Conservation (phyloP, 2,329 filamentous ascomycete genomes). For the Neonectria punicea region DNA sequence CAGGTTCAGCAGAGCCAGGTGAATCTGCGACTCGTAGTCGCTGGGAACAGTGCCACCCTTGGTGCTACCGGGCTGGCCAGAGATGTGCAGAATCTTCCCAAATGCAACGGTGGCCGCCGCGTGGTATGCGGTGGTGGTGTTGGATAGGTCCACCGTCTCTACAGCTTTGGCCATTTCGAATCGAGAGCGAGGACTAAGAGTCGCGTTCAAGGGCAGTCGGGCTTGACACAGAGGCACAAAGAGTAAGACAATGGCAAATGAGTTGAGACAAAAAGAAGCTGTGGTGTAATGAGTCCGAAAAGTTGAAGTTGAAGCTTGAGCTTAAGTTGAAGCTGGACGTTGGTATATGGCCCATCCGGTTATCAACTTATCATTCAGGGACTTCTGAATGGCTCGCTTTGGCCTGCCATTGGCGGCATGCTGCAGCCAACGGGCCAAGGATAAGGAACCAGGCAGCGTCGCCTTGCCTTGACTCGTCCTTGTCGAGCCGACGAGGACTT, state of each 20-base stretch:
- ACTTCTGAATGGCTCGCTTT: conserved; percentile 1
- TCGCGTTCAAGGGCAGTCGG: not conserved
- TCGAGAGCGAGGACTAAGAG: not conserved
- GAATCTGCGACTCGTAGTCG: conserved; percentile 55
- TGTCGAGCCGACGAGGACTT: not conserved
- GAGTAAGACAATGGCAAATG: not conserved
- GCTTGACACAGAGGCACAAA: not conserved
- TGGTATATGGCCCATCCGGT: not conserved
- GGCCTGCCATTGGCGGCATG: not conserved
- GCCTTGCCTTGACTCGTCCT: too few relatives aligned
- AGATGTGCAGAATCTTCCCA: conserved; percentile 42
- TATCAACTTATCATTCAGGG: not conserved
- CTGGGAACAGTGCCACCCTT: conserved; percentile 46
- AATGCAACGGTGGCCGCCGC: conserved; percentile 26
- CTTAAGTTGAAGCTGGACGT: not conserved
- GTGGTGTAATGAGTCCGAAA: not conserved
- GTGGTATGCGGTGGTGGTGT: conserved; percentile 27
- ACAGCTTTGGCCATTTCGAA: conserved; percentile 25
- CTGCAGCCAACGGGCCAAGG: not conserved
- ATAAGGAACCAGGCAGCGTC: too few relatives aligned
- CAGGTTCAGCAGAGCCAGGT: conserved; percentile 52
- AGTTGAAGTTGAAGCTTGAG: not conserved
- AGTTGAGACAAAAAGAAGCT: not conserved
- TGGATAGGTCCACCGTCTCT: conserved; percentile 30
- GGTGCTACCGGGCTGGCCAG: conserved; percentile 50